A percentile compares a stretch with the other conserved stretches of the same genome.
These are phyloP conservation scores for Cyberlindnera euphorbiiphila DNA, from an alignment of 805 yeast genomes.

Conservation along the genomic window DNA sequence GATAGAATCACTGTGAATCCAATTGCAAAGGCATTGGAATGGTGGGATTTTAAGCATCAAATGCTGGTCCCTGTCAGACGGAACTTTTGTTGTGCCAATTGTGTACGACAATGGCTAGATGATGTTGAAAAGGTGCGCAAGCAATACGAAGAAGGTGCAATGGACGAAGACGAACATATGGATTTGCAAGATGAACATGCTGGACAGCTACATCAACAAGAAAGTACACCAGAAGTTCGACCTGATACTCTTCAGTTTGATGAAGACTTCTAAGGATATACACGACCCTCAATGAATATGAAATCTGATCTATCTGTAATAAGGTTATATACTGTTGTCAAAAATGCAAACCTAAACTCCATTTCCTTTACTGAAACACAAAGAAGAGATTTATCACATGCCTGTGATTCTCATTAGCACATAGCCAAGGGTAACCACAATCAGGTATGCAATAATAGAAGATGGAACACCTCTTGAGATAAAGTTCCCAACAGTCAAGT, in stretches of 20 bases:
- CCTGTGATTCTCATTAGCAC: slow-evolving; percentile 59
- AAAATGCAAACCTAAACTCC: too few species aligned
- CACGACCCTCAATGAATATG: too few species aligned
- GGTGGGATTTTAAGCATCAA: slow-evolving; percentile 62
- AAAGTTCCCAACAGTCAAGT: slow-evolving; percentile 80
- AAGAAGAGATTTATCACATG: too few species aligned
- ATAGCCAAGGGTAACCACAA: slow-evolving; percentile 78
- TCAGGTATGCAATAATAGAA: slow-evolving; percentile 67
- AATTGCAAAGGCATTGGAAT: slow-evolving; percentile 55
- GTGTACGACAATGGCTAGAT: slow-evolving; percentile 36
- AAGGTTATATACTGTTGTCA: too few species aligned
- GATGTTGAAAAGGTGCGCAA: slow-evolving; percentile 16
- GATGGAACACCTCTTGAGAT: slow-evolving; percentile 90
- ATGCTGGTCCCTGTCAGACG: slow-evolving; percentile 48
- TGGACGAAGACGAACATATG: not conserved
- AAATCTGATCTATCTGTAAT: too few species aligned
- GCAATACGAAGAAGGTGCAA: slow-evolving; percentile 2
- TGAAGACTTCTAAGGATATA: not conserved
- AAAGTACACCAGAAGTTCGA: not conserved
- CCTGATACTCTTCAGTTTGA: not conserved
- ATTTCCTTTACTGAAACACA: too few species aligned
- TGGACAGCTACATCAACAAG: too few species aligned
- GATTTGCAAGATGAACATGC: too few species aligned
- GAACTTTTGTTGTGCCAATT: slow-evolving; percentile 51
- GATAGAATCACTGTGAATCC: slow-evolving; percentile 46